Base-by-base conservation (phyloP, 176 grass and related monocot genomes). In the Cenchrus fungigraminus region DNA sequence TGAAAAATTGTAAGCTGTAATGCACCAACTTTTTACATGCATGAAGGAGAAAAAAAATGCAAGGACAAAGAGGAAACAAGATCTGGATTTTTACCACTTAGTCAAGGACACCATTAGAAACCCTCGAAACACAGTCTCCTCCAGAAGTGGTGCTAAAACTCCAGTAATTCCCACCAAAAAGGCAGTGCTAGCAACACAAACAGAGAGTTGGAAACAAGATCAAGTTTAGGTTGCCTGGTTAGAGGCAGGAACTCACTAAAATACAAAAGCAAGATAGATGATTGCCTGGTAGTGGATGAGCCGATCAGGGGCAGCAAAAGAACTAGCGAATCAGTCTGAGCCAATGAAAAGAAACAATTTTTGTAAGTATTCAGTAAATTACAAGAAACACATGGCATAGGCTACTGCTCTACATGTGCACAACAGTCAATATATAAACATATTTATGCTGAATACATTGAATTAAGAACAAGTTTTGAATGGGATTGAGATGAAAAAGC, bases 51-150 rank as follows among this genome's bases (percentile, higher is more conserved):
- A 85, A 77, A 32, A 40, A 79, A 40, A 71, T 45, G 32, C 84
- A 77, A 83, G 69, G 50, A 51, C 15, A 52, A 82, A 76, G 44
- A 63, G 28, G 22, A 40, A 75, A 85, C 32, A 57, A 19, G 37
- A 60, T 17, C 54, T 71, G 61, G 29, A 75, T 53, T n/a, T 79
- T 79, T 91, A 98, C 93, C 94, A 95, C 84, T 98, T 96, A 81
- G 89, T 96, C 68, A 98, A 82, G 79, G 97, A 92, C 72, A 82
- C 97, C 93, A 98, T 89, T 40, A 98, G 78, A 88, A 98, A 98
- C 66, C 97, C 97, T 81, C 97, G 81, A 90, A 98, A 98, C 45
- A 98, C 42, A 60, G 97, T 98, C 82, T 98, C 97, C 90, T 98
- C 97, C 65, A 98, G 78, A 86, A 98, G 49, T 73, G 97, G 97